Percentiles rank a stretch among this genome's conserved stretches.
These are phyloP conservation scores for Ustilago tritici DNA, from an alignment of 1,284 basidiomycete genomes.

Conservation along the genomic window DNA sequence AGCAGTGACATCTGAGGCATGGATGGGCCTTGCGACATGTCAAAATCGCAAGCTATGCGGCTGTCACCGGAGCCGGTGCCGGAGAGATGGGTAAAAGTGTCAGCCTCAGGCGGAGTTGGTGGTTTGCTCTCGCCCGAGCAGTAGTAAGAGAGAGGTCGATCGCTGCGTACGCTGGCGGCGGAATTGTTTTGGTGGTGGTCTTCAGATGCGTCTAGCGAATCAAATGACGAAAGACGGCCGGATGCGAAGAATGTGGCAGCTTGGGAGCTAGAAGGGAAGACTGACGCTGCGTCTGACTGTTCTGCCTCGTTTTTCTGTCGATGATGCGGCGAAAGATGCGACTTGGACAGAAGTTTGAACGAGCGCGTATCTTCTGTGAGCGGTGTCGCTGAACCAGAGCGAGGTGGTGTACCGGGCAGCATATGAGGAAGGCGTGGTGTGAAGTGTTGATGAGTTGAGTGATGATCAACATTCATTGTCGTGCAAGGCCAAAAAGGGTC, in stretches of 20 bases:
- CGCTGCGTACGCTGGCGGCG: slow-evolving; percentile 9
- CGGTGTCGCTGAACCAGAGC: slow-evolving; percentile 28
- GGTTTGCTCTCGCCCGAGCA: slow-evolving; percentile 40
- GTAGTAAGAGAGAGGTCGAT: slow-evolving; percentile 34
- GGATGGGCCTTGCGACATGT: slow-evolving; percentile 46
- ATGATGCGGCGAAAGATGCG: not conserved
- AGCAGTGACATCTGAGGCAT: slow-evolving; percentile 49
- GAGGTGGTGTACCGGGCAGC: slow-evolving; percentile 34
- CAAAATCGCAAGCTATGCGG: slow-evolving; percentile 8
- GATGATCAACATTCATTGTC: not conserved
- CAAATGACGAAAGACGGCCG: not conserved
- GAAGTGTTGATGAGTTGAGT: too few species aligned
- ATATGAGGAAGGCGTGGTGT: slow-evolving; percentile 6
- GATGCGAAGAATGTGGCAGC: not conserved
- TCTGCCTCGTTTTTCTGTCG: not conserved
- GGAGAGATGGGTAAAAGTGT: slow-evolving; percentile 3
- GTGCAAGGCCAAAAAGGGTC: not conserved
- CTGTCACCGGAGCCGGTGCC: slow-evolving; percentile 19
- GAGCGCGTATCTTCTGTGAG: slow-evolving; percentile 21
- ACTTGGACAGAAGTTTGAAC: not conserved
- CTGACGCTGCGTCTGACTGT: not conserved
- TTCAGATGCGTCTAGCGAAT: not conserved
- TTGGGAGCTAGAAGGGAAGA: not conserved
- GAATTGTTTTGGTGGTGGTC: not conserved
- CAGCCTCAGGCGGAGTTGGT: slow-evolving; percentile 36